phyloP scores from a whole-genome alignment of 768 basidiomycete species.

The Lentinus brumalis region DNA sequence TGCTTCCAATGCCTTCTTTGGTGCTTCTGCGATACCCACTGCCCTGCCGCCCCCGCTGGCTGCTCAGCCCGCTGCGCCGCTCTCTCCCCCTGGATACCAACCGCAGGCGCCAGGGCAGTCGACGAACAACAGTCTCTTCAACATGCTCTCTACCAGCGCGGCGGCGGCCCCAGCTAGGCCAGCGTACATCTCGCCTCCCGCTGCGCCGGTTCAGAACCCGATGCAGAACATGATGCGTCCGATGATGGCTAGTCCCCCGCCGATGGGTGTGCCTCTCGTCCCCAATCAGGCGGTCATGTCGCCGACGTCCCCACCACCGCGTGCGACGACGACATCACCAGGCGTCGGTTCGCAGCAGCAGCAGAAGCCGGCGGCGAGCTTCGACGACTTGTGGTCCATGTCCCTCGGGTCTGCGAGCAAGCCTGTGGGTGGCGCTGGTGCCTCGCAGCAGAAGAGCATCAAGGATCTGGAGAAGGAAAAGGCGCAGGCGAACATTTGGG shows the following conservation, averaged over 20 bases:
- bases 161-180: too few relatives aligned
- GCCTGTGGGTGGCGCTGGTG: constrained; percentile 26
- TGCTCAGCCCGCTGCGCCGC: too few relatives aligned
- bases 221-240: constrained; percentile 16
- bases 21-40: too few relatives aligned
- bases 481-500: constrained; percentile 81
- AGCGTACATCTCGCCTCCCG: too few relatives aligned
- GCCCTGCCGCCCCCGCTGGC: too few relatives aligned
- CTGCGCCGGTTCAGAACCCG: constrained; percentile 20
- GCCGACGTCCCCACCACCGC: constrained; percentile 31
- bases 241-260: constrained; percentile 13
- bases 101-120: too few relatives aligned
- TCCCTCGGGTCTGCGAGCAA: constrained; percentile 59
- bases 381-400: constrained; percentile 90
- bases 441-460: constrained; percentile 60
- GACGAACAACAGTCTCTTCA: too few relatives aligned
- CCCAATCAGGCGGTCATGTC: constrained; percentile 20
- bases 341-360: constrained; percentile 30
- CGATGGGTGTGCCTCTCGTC: constrained; percentile 9
- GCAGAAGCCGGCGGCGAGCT: constrained; percentile 43
- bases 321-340: constrained; percentile 22
- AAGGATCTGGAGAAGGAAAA: constrained; percentile 91
- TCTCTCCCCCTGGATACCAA: too few relatives aligned
- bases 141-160: too few relatives aligned
- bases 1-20: too few relatives aligned